Conservation (phyloP, 306 rosid species). For the Cicer arietinum region DNA sequence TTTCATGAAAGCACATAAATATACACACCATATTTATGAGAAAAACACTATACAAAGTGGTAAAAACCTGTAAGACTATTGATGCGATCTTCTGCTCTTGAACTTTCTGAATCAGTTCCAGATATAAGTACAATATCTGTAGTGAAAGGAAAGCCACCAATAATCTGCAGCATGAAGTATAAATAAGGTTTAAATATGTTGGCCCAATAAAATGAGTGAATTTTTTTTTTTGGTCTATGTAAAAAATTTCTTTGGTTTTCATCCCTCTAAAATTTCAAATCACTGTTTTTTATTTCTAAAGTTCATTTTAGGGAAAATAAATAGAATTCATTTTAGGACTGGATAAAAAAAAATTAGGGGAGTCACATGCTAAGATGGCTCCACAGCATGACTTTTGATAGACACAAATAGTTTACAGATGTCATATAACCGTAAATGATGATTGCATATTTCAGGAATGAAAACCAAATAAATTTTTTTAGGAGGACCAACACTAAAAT, state of each 20-base stretch:
- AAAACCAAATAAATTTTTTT: background rate
- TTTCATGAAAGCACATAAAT: constrained; percentile 26
- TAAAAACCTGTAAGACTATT: constrained; percentile 77
- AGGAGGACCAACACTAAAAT: background rate
- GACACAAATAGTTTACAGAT: background rate
- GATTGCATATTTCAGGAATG: background rate
- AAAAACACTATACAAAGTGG: constrained; percentile 17
- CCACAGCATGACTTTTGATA: background rate
- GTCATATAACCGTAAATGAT: background rate
- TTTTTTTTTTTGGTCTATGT: background rate
- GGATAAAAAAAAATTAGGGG: background rate
- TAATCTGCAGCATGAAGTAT: constrained; percentile 59
- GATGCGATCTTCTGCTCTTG: constrained; percentile 71
- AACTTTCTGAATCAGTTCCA: constrained; percentile 61
- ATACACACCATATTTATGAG: constrained; percentile 32
- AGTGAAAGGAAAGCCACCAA: constrained; percentile 78
- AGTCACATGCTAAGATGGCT: background rate
- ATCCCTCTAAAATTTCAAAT: background rate
- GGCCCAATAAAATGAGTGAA: background rate
- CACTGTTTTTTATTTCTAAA: background rate
- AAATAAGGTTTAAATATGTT: background rate
- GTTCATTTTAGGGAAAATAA: background rate
- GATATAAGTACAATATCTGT: constrained; percentile 77
- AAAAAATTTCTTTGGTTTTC: background rate
- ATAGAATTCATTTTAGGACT: background rate